Evolutionary conservation across 163 green algal genomes (phyloP), one percentile per base, ranked within the genome.

Genomic region (Chlorella variabilis): DNA sequence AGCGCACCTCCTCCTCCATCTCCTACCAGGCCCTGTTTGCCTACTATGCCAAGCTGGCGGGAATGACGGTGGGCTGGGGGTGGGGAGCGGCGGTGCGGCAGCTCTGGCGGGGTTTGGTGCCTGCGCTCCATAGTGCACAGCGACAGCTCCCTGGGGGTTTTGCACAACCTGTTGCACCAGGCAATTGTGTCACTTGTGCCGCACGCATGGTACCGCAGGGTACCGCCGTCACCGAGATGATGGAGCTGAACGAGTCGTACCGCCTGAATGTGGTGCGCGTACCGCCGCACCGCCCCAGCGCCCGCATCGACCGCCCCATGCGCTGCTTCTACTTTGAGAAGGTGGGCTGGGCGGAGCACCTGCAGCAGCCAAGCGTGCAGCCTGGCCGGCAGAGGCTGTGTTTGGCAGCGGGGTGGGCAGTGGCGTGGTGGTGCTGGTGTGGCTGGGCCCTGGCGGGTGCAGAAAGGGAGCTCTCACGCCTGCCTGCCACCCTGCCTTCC

Each of bases 231-330:
- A 98, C 96, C 0, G 94, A 98, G 87, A 86, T 93, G 31, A 87
- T 83, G 23, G 96, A 99, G 88, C 98, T 99, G 81, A 78, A 90
- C 58, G 94, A 92, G 54, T 97, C 98, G 81, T 99, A 99, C 90
- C 91, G 95, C 78, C 89, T 99, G 58, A 75, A 88, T 0, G 94
- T 98, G 58, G 81, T 91, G 17, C 92, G 96, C 27, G 93, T 99
- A 70, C 97, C 96, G 20, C 96, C 96, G 62, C 98, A 99, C 89
- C 83, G 90, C 15, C 21, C 83, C 18, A 71, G 84, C 58, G 80
- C 25, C 38, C 87, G 94, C 0, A 80, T 84, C 33, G 97, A 99
- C 92, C 91, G 95, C 85, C 89, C 93, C 11, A 93, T 98, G 80
- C 96, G 98, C 15, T 93, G 98, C 25, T 99, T 97, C 88, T 85